phyloP scores from a whole-genome alignment of 108 stramenopile species.

The Asterionellopsis glacialis region DNA sequence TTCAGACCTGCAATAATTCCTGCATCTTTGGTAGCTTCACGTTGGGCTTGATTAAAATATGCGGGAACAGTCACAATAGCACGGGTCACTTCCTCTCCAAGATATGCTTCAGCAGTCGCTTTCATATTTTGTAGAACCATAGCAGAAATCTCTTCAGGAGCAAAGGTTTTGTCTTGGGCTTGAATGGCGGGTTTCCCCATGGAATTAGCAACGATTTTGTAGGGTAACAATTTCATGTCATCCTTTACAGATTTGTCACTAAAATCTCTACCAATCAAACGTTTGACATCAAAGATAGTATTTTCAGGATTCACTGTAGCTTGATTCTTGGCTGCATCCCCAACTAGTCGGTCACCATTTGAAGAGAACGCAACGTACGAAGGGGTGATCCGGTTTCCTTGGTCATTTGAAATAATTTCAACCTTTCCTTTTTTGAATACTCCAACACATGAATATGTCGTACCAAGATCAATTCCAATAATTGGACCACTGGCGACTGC shows the following conservation, averaged over 20 bases:
- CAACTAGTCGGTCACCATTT: slow-evolving; percentile 90
- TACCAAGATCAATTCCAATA: slow-evolving; percentile 89
- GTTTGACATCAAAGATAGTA: slow-evolving; percentile 99
- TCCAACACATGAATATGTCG: slow-evolving; percentile 96
- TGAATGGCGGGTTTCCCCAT: slow-evolving; percentile 81
- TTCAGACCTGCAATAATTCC: slow-evolving; percentile 81
- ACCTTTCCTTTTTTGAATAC: slow-evolving; percentile 96
- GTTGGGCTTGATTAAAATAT: slow-evolving; percentile 89
- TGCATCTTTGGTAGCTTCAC: slow-evolving; percentile 87
- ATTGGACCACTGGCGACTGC: slow-evolving; percentile 42
- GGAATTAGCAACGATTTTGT: slow-evolving; percentile 77
- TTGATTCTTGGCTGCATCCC: slow-evolving; percentile 98
- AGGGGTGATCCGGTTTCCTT: slow-evolving; percentile 99
- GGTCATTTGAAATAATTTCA: slow-evolving; percentile 88
- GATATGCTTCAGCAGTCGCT: slow-evolving; percentile 77
- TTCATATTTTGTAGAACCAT: slow-evolving; percentile 93
- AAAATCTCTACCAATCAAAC: slow-evolving; percentile 95
- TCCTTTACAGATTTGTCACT: slow-evolving; percentile 92
- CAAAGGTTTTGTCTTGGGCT: slow-evolving; percentile 40
- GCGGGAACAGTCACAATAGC: slow-evolving; percentile 89
- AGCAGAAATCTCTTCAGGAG: slow-evolving; percentile 89
- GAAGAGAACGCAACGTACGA: slow-evolving; percentile 94
- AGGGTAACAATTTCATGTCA: slow-evolving; percentile 97
- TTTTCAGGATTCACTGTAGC: slow-evolving; percentile 96
- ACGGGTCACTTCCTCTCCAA: slow-evolving; percentile 66